Evolutionary conservation across 2,329 filamentous ascomycete species (phyloP).

Genomic region (Fusarium aywerte): DNA sequence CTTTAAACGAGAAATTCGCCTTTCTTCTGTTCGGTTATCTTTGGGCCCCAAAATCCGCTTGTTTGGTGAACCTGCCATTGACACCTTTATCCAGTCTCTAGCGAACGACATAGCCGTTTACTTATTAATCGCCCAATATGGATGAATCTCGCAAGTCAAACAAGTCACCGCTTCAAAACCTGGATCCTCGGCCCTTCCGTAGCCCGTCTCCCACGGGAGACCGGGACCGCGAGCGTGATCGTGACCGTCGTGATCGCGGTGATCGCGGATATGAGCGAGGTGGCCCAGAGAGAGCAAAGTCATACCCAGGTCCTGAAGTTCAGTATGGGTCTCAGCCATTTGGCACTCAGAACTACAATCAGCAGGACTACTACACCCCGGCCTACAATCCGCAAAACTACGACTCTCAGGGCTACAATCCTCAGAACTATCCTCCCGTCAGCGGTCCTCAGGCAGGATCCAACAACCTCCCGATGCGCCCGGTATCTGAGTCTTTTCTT

Average conservation of each 20-base stretch:
- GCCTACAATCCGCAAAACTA: conserved; percentile 37
- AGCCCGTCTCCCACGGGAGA: conserved; percentile 41
- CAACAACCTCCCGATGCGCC: conserved; percentile 37
- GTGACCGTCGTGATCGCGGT: not conserved
- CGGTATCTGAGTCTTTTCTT: conserved; percentile 38
- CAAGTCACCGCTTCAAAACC: conserved; percentile 41
- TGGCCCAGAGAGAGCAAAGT: conserved; percentile 37
- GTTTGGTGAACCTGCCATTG: not conserved
- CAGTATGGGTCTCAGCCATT: conserved; percentile 34
- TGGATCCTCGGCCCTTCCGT: conserved; percentile 46
- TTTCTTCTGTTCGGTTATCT: conserved; percentile 10
- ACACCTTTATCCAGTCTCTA: not conserved
- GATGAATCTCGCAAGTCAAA: conserved; percentile 37
- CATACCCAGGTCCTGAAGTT: conserved; percentile 37
- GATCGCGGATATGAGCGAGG: conserved; percentile 24
- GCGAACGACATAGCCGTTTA: not conserved
- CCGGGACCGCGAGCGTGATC: conserved; percentile 21
- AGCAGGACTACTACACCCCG: conserved; percentile 34
- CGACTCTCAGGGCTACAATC: conserved; percentile 35
- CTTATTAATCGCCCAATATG: conserved; percentile 17
- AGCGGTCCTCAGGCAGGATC: conserved; percentile 35
- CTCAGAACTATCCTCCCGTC: conserved; percentile 40
- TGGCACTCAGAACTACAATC: conserved; percentile 24
- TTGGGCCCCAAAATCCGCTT: conserved; percentile 11
- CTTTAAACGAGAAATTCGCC: conserved; percentile 11